Conservation (phyloP, 2,329 filamentous ascomycete genomes). For the Aspergillus hiratsukae region DNA sequence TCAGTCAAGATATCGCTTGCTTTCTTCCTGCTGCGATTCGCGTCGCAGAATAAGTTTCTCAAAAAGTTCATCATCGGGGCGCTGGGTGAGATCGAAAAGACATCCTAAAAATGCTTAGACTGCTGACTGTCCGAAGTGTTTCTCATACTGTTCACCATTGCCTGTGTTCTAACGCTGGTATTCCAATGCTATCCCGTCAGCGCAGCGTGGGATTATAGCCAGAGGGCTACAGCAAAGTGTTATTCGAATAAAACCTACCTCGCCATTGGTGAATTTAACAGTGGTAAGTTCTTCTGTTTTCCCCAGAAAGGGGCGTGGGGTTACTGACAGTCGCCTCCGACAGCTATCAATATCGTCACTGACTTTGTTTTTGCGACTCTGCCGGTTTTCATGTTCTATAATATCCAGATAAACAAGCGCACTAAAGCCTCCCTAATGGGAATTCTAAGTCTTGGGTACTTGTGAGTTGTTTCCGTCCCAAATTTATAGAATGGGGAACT, state of each 20-base stretch:
- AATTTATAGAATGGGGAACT: background rate
- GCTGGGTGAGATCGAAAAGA: constrained; percentile 21
- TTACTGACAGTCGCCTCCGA: constrained; percentile 5
- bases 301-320: background rate
- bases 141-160: constrained; percentile 22
- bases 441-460: constrained; percentile 42
- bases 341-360: constrained; percentile 42
- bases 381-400: constrained; percentile 42
- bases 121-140: constrained; percentile 26
- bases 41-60: constrained; percentile 29
- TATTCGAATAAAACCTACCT: constrained; percentile 39
- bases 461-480: constrained; percentile 23
- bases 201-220: constrained; percentile 41
- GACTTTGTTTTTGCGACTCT: constrained; percentile 43
- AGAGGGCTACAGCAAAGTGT: constrained; percentile 41
- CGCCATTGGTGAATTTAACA: constrained; percentile 28
- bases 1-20: constrained; percentile 42
- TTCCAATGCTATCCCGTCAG: constrained; percentile 46
- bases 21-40: constrained; percentile 38
- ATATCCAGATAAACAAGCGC: constrained; percentile 16
- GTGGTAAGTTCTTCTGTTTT: constrained; percentile 26
- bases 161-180: constrained; percentile 44
- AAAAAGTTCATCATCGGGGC: constrained; percentile 30
- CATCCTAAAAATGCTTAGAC: background rate
- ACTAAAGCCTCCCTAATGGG: constrained; percentile 38